Evolutionary conservation across 1,139 yeast species (phyloP).

Genomic region (Yamadazyma aaseri): DNA sequence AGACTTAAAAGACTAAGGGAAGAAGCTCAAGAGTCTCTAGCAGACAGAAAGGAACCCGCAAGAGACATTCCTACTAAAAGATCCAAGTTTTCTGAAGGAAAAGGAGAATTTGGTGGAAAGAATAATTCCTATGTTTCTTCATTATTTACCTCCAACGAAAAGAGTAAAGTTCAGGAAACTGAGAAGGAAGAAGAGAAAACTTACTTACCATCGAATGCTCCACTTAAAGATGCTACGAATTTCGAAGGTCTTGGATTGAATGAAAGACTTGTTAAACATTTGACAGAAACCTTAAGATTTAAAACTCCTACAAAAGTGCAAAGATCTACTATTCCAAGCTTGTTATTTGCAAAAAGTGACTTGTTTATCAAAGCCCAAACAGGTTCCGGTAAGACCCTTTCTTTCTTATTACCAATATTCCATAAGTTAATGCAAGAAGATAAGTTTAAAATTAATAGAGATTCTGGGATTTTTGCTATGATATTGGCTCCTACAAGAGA

Average conservation of each 20-base stretch:
- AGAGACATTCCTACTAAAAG: slow-evolving; percentile 5
- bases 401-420: slow-evolving; percentile 82
- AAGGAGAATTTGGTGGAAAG: slow-evolving; percentile 51
- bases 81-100: slow-evolving; percentile 33
- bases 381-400: slow-evolving; percentile 91
- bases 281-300: slow-evolving; percentile 59
- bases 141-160: slow-evolving; percentile 72
- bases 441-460: slow-evolving; percentile 52
- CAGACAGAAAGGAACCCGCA: neutral
- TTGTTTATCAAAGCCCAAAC: slow-evolving; percentile 91
- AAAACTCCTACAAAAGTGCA: slow-evolving; percentile 84
- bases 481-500: slow-evolving; percentile 93
- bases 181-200: slow-evolving; percentile 17
- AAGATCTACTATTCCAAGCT: slow-evolving; percentile 72
- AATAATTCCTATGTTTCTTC: slow-evolving; percentile 75
- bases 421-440: slow-evolving; percentile 59
- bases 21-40: neutral
- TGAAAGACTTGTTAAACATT: slow-evolving; percentile 50
- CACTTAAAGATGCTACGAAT: slow-evolving; percentile 63
- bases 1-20: slow-evolving; percentile 16
- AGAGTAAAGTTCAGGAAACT: slow-evolving; percentile 18
- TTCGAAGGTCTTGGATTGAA: slow-evolving; percentile 74
- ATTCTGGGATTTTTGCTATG: slow-evolving; percentile 85
- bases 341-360: slow-evolving; percentile 57
- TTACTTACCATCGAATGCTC: slow-evolving; percentile 78